phyloP scores from a whole-genome alignment of 306 rosid species.

The Gillenia trifoliata region DNA sequence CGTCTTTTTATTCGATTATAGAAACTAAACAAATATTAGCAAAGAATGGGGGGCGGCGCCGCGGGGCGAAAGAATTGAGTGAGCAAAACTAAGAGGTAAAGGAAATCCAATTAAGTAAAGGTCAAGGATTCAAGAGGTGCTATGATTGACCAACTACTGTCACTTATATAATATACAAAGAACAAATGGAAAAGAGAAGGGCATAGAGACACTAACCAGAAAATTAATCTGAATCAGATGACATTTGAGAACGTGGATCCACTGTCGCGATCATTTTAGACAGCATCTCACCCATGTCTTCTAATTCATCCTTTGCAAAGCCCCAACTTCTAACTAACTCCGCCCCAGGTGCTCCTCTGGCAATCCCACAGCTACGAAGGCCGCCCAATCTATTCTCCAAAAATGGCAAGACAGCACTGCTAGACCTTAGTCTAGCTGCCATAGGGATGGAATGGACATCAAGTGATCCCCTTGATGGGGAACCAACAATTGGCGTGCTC shows the following conservation, averaged over 20 bases:
- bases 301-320: slow-evolving; percentile 64
- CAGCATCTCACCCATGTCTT: slow-evolving; percentile 73
- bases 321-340: slow-evolving; percentile 74
- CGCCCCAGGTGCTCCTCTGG: slow-evolving; percentile 61
- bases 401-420: slow-evolving; percentile 61
- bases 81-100: background rate
- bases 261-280: slow-evolving; percentile 60
- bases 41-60: background rate
- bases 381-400: slow-evolving; percentile 58
- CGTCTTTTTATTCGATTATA: background rate
- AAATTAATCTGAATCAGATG: slow-evolving; percentile 77
- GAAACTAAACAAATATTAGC: background rate
- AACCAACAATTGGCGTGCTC: slow-evolving; percentile 30
- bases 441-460: slow-evolving; percentile 80
- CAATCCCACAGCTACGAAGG: slow-evolving; percentile 51
- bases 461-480: slow-evolving; percentile 64
- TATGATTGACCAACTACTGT: background rate
- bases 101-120: background rate
- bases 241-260: slow-evolving; percentile 40
- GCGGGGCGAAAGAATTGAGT: too few species aligned
- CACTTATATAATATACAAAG: background rate
- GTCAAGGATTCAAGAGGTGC: background rate
- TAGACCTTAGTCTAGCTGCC: slow-evolving; percentile 83
- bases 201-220: background rate
- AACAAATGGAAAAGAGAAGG: background rate